Percentiles rank a stretch among this genome's conserved stretches.
Evolutionary conservation across 75 land plant species (phyloP).

Genomic region (Pseudotsuga menziesii): DNA sequence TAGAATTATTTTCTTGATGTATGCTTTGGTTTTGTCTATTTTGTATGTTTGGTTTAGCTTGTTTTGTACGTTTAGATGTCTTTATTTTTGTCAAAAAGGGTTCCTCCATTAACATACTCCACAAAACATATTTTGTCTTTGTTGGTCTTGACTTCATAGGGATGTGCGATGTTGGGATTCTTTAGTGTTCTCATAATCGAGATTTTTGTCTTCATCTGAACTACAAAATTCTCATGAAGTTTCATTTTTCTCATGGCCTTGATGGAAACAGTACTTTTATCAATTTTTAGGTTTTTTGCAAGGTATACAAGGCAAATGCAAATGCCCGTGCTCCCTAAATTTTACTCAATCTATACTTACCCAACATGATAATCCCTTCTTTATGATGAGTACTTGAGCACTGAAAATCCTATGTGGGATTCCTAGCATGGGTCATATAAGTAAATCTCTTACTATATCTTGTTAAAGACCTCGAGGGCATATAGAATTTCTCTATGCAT

Average conservation of each 20-base stretch:
- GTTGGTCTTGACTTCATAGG: slow-evolving; percentile 19
- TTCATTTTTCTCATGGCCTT: not conserved
- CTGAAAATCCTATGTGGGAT: not conserved
- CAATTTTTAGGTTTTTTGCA: not conserved
- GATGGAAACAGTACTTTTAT: not conserved
- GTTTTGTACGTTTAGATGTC: too few relatives aligned
- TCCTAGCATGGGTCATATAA: not conserved
- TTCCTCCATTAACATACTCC: slow-evolving; percentile 51
- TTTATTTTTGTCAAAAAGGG: slow-evolving; percentile 30
- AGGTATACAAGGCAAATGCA: not conserved
- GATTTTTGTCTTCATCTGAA: not conserved
- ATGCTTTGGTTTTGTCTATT: slow-evolving; percentile 17
- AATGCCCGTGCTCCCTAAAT: not conserved
- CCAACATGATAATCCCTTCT: not conserved
- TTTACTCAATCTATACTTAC: not conserved
- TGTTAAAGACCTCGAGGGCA: too few relatives aligned
- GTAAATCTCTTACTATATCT: not conserved
- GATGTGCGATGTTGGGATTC: slow-evolving; percentile 19
- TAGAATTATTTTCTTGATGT: slow-evolving; percentile 41
- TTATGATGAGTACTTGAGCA: not conserved
- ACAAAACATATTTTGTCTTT: slow-evolving; percentile 41
- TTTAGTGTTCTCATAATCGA: slow-evolving; percentile 13
- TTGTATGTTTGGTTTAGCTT: slow-evolving; percentile 22
- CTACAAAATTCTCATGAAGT: not conserved
- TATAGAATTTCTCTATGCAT: too few relatives aligned